These are phyloP conservation scores for Fraxinus excelsior DNA, from an alignment of 257 asterid genomes.

Conservation along the genomic window DNA sequence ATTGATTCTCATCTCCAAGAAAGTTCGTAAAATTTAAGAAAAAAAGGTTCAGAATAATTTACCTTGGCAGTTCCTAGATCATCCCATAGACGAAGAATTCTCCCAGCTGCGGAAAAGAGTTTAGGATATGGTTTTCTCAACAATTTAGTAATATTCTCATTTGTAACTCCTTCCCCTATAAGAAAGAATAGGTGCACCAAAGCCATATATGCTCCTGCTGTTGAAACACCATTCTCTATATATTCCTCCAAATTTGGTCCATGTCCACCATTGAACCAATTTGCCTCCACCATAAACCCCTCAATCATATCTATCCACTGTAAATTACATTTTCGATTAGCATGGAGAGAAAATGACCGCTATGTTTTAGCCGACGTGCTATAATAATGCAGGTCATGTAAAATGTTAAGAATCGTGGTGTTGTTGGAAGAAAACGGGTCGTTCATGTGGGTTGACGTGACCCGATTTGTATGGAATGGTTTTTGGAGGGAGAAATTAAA, in stretches of 20 bases:
- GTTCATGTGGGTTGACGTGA: too few relatives aligned
- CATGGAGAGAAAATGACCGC: background rate
- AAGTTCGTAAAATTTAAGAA: too few relatives aligned
- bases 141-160: conserved; percentile 35
- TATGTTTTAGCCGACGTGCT: too few relatives aligned
- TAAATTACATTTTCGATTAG: background rate
- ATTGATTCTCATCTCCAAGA: too few relatives aligned
- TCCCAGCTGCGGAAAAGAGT: conserved; percentile 62
- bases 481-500: too few relatives aligned
- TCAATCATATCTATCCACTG: conserved; percentile 81
- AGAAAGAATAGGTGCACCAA: conserved; percentile 67
- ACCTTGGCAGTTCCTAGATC: conserved; percentile 75
- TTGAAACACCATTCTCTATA: conserved; percentile 63
- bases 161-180: conserved; percentile 61
- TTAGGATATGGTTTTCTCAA: conserved; percentile 54
- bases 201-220: conserved; percentile 78
- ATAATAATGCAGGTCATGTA: background rate
- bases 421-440: too few relatives aligned
- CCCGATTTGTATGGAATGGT: too few relatives aligned
- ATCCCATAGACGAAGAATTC: conserved; percentile 74
- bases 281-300: conserved; percentile 64
- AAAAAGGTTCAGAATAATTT: background rate
- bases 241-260: conserved; percentile 60
- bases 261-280: conserved; percentile 57
- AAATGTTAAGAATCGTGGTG: too few relatives aligned